Evolutionary conservation across 805 yeast species (phyloP).

Genomic region (Candida orba): DNA sequence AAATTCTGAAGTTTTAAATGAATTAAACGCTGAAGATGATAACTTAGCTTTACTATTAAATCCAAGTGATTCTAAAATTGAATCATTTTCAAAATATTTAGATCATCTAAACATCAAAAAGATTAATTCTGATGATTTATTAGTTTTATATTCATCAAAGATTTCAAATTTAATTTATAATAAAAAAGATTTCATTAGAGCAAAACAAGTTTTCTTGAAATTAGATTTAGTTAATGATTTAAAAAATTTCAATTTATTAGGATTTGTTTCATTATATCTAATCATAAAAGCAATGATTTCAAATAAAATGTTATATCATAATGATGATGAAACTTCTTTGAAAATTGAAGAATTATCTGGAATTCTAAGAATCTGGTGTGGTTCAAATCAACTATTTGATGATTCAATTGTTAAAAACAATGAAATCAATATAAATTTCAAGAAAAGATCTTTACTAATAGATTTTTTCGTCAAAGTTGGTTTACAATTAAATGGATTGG

Average conservation of each 20-base stretch:
- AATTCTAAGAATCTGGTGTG: conserved; percentile 29
- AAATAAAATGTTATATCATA: conserved; percentile 7
- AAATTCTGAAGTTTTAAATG: conserved; percentile 9
- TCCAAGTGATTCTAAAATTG: conserved; percentile 22
- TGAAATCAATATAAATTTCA: conserved; percentile 23
- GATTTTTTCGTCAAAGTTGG: conserved; percentile 25
- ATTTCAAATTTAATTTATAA: conserved; percentile 22
- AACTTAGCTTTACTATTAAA: conserved; percentile 24
- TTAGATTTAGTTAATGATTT: conserved; percentile 12
- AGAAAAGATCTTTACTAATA: conserved; percentile 26
- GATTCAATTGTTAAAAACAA: conserved; percentile 10
- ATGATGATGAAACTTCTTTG: conserved; percentile 15
- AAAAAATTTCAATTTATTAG: conserved; percentile 18
- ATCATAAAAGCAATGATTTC: conserved; percentile 19
- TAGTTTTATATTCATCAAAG: conserved; percentile 23
- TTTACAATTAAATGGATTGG: conserved; percentile 21
- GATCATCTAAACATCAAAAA: conserved; percentile 15
- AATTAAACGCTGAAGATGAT: conserved; percentile 14
- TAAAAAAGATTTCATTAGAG: conserved; percentile 18
- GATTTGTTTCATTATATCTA: conserved; percentile 26
- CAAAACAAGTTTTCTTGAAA: conserved; percentile 21
- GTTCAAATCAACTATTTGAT: conserved; percentile 6
- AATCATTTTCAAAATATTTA: conserved; percentile 14
- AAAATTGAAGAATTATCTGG: conserved; percentile 27
- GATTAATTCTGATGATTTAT: conserved; percentile 18